Evolutionary conservation across 2,329 filamentous ascomycete genomes (phyloP).

Genomic region (Monilinia laxa): DNA sequence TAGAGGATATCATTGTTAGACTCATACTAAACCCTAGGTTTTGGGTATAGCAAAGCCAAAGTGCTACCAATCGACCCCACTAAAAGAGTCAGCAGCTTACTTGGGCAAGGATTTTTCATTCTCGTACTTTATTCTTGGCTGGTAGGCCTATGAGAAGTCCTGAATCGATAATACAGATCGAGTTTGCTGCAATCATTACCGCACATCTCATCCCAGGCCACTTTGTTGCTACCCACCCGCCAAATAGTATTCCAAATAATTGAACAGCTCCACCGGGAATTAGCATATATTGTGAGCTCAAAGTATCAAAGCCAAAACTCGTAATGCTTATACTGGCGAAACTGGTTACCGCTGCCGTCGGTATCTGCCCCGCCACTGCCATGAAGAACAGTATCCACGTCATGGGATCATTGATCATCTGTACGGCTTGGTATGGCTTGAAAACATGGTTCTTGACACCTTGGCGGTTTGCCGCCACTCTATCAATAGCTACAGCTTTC

Average conservation of each 20-base stretch:
- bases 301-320: conserved; percentile 41
- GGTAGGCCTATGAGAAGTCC: conserved; percentile 52
- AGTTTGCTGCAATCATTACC: conserved; percentile 55
- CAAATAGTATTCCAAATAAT: conserved; percentile 51
- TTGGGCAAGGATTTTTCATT: background rate
- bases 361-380: conserved; percentile 39
- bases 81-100: conserved; percentile 30
- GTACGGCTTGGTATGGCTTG: conserved; percentile 42
- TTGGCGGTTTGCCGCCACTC: conserved; percentile 18
- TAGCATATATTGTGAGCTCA: conserved; percentile 46
- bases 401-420: conserved; percentile 42
- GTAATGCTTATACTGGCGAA: conserved; percentile 43
- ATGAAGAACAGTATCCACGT: conserved; percentile 34
- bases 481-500: background rate
- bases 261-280: conserved; percentile 61
- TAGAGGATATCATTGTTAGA: conserved; percentile 45
- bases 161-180: conserved; percentile 52
- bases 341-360: conserved; percentile 45
- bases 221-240: conserved; percentile 50
- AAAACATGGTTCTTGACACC: conserved; percentile 39
- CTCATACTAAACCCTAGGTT: conserved; percentile 51
- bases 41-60: conserved; percentile 55
- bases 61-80: conserved; percentile 55
- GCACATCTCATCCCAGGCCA: conserved; percentile 49
- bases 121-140: conserved; percentile 19